Evolutionary conservation across 129 eudicot genomes (phyloP), one percentile per base, ranked within the genome.

Genomic region (Tagetes erecta): DNA sequence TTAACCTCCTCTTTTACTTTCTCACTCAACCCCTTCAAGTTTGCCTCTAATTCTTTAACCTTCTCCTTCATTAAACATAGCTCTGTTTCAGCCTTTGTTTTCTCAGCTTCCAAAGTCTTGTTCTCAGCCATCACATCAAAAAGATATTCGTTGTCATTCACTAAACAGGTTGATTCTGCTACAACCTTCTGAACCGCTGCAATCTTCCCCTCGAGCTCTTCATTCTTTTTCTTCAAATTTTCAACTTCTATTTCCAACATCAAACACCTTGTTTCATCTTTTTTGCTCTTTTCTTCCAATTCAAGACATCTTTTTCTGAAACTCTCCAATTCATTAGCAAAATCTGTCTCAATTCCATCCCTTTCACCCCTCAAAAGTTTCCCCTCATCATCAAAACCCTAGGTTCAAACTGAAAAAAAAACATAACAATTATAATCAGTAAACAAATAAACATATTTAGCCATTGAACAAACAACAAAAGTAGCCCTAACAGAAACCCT

Each of bases 101-200:
- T 91, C 76, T 87, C 94, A 76, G 83, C 82, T 39, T 85, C 86
- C 88, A 91, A 70, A 64, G 78, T 91, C 35, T 81, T 74, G 72
- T 78, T 88, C 77, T 86, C 92, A 39, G 64, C 71, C 85, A 80
- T 80, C 82, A 88, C 65, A 36, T 83, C 71, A 31, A 38, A 14
- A 50, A 83, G 56, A 60, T 36, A 62, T 7, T 78, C 85, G 4
- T 41, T 74, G 8, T 78, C 82, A 13, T 59, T 71, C 46, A 70
- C 71, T 55, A 47, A 81, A 30, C 33, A 65, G 2, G 33, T 73
- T 67, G 68, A 8, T 67, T 52, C 87, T 42, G 72, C 76, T 4
- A 7, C 47, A 56, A 68, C 67, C 67, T 44, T 65, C 30, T 33
- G 66, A 64, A 64, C 45, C 31, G 45, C 58, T 12, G 40, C n/a